Percentiles rank a stretch among this genome's conserved stretches.
Evolutionary conservation across 2,329 filamentous ascomycete genomes (phyloP).

Genomic region (Juglanconis sp.): DNA sequence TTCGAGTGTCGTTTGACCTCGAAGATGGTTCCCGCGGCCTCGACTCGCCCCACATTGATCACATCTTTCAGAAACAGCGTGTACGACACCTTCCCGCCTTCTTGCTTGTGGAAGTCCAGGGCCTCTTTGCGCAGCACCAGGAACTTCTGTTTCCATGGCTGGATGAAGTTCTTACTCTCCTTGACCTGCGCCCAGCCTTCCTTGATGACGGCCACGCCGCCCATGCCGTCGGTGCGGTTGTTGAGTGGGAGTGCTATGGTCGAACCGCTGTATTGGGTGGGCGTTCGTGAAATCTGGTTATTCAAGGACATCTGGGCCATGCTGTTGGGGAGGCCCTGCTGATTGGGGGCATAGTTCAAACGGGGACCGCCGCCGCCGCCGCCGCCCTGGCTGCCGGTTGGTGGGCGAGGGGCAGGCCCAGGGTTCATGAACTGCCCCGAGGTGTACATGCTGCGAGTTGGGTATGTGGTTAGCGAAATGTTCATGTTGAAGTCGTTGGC

Average conservation of each 20-base stretch:
- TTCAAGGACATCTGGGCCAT: conserved; percentile 72
- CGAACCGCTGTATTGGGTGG: conserved; percentile 63
- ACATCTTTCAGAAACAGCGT: conserved; percentile 84
- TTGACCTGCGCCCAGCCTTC: conserved; percentile 83
- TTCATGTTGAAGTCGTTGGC: background rate
- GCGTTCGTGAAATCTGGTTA: conserved; percentile 65
- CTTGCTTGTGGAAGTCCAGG: conserved; percentile 90
- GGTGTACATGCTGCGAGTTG: conserved; percentile 49
- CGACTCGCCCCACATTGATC: conserved; percentile 83
- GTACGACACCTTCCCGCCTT: conserved; percentile 83
- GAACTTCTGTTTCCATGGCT: conserved; percentile 85
- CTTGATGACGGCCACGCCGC: conserved; percentile 72
- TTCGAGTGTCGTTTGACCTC: conserved; percentile 80
- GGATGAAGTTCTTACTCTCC: conserved; percentile 83
- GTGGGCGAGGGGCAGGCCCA: conserved; percentile 87
- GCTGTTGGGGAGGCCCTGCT: conserved; percentile 66
- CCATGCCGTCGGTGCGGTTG: conserved; percentile 50
- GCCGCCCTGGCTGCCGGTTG: conserved; percentile 37
- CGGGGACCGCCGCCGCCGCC: conserved; percentile 63
- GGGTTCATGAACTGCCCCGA: conserved; percentile 88
- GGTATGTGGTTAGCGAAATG: conserved; percentile 9
- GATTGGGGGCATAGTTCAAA: conserved; percentile 73
- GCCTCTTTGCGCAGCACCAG: conserved; percentile 89
- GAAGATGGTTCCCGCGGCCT: conserved; percentile 87
- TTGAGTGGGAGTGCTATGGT: conserved; percentile 71